These are phyloP conservation scores for Plasmodium ovale DNA, from an alignment of 169 alveolate species.

Conservation along the genomic window DNA sequence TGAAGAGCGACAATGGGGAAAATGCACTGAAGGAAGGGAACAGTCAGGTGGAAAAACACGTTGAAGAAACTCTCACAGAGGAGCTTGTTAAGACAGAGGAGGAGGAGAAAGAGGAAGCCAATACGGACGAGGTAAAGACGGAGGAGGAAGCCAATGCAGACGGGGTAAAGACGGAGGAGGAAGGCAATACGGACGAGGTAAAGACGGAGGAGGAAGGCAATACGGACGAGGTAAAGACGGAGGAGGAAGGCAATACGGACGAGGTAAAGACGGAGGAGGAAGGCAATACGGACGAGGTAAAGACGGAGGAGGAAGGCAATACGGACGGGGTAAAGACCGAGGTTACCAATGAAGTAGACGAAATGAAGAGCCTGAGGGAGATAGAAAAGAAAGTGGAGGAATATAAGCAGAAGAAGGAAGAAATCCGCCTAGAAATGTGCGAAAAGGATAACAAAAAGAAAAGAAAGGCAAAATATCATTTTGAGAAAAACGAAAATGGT, in stretches of 20 bases:
- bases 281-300: not conserved
- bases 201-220: too few relatives aligned
- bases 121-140: too few relatives aligned
- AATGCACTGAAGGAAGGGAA: too few relatives aligned
- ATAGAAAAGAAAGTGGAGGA: not conserved
- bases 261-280: not conserved
- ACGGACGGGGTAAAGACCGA: not conserved
- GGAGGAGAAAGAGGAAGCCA: too few relatives aligned
- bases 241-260: not conserved
- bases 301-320: not conserved
- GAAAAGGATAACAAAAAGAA: not conserved
- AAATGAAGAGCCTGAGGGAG: not conserved
- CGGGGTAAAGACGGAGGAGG: too few relatives aligned
- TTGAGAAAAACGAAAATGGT: constrained; percentile 14
- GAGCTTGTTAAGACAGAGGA: too few relatives aligned
- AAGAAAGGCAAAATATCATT: constrained; percentile 10
- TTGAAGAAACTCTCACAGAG: too few relatives aligned
- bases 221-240: not conserved
- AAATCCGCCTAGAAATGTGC: not conserved
- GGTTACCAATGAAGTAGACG: not conserved
- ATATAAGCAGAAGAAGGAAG: not conserved
- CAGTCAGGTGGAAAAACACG: too few relatives aligned
- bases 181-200: too few relatives aligned
- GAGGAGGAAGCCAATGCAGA: too few relatives aligned
- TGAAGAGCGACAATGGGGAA: not conserved